A percentile compares a stretch with the other conserved stretches of the same genome.
phyloP scores from a whole-genome alignment of 2,329 filamentous ascomycete genomes.

The Penicillium concentricum region DNA sequence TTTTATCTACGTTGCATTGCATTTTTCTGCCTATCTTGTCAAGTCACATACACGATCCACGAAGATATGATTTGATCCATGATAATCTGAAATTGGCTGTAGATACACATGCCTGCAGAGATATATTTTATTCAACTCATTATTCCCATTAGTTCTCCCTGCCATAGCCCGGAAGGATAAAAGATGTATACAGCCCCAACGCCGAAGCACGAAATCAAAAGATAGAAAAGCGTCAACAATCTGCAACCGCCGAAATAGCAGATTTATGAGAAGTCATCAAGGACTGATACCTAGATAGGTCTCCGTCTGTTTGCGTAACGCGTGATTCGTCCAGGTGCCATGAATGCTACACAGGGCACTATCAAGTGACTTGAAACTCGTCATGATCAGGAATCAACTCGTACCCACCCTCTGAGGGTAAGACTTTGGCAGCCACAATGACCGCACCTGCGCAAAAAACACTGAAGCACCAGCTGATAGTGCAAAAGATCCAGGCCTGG shows the following conservation, averaged over 20 bases:
- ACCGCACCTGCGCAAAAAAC: constrained; percentile 58
- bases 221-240: constrained; percentile 1
- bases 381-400: constrained; percentile 63
- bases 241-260: background rate
- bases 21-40: background rate
- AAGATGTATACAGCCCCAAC: constrained; percentile 9
- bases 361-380: constrained; percentile 9
- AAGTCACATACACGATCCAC: constrained; percentile 9
- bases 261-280: background rate
- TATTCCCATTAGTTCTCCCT: constrained; percentile 11
- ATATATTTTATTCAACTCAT: background rate
- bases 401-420: constrained; percentile 83
- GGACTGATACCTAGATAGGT: background rate
- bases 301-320: background rate
- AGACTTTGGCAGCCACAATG: constrained; percentile 63
- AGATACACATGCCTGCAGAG: background rate
- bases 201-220: background rate
- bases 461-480: constrained; percentile 58
- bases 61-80: constrained; percentile 14
- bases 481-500: constrained; percentile 73
- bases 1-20: background rate
- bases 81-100: background rate
- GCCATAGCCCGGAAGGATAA: background rate
- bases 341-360: background rate
- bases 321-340: background rate